Conservation (phyloP, 176 grass and related monocot species). For the Elymus sibiricus region DNA sequence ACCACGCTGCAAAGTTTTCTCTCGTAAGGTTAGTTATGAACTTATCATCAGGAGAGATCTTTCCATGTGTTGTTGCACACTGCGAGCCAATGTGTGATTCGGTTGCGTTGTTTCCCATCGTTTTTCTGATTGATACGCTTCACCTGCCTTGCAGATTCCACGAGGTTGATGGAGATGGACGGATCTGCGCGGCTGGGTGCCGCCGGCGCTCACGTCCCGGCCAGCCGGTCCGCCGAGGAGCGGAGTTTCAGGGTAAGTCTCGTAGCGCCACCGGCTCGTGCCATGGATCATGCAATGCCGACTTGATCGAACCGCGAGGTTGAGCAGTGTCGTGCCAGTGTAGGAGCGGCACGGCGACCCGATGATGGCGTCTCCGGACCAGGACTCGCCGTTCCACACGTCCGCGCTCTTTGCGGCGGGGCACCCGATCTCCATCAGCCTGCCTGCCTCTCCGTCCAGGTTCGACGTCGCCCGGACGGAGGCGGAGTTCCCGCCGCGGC, state of each 20-base stretch:
- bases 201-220: neutral
- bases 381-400: constrained; percentile 11
- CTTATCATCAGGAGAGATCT: too few relatives aligned
- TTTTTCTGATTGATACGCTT: neutral
- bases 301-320: neutral
- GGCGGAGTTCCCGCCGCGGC: neutral
- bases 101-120: too few relatives aligned
- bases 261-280: neutral
- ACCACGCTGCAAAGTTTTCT: neutral
- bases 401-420: constrained; percentile 11
- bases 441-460: constrained; percentile 65
- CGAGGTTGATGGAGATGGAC: constrained; percentile 34
- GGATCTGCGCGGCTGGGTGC: neutral
- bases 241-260: constrained; percentile 15
- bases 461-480: constrained; percentile 13
- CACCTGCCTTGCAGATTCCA: neutral
- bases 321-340: constrained; percentile 25
- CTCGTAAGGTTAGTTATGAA: constrained; percentile 9
- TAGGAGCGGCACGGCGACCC: constrained; percentile 18
- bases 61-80: neutral
- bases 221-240: constrained; percentile 5
- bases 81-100: neutral
- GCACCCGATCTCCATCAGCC: constrained; percentile 60
- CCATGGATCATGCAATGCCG: neutral
- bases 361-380: neutral